Percentiles rank a stretch among this genome's conserved stretches.
Conservation (phyloP, 1,284 basidiomycete genomes). For the Rhodotorula sp. region DNA sequence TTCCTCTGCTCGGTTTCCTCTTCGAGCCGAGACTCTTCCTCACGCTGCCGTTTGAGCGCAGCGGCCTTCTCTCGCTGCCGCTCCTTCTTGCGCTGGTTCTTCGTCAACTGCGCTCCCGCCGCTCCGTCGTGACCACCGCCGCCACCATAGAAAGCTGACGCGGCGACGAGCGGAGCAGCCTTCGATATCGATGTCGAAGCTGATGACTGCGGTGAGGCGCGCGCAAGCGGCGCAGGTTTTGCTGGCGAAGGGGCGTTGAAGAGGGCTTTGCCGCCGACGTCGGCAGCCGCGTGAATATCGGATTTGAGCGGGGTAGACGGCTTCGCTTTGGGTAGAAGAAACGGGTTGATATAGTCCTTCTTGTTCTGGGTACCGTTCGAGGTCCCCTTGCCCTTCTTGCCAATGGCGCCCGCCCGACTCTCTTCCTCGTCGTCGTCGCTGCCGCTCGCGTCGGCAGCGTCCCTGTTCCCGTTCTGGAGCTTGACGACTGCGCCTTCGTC, state of each 20-base stretch:
- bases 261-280: slow-evolving; percentile 4
- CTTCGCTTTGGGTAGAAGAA: slow-evolving; percentile 2
- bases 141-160: slow-evolving; percentile 8
- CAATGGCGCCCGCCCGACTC: slow-evolving; percentile 17
- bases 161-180: neutral
- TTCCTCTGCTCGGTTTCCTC: slow-evolving; percentile 2
- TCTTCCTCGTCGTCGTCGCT: slow-evolving; percentile 26
- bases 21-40: slow-evolving; percentile 14
- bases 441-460: neutral
- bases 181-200: neutral
- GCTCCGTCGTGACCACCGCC: too few relatives aligned
- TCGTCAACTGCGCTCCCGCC: neutral
- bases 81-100: slow-evolving; percentile 35
- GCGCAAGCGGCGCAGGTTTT: slow-evolving; percentile 8
- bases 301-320: neutral
- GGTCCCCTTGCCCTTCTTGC: slow-evolving; percentile 24
- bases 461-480: neutral
- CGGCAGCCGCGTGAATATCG: neutral
- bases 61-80: slow-evolving; percentile 13
- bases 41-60: slow-evolving; percentile 1
- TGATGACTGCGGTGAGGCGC: neutral
- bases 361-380: neutral
- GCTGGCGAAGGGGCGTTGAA: slow-evolving; percentile 23
- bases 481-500: slow-evolving; percentile 10
- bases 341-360: slow-evolving; percentile 10